phyloP scores from a whole-genome alignment of 805 yeast genomes.

The Priceomyces medius region DNA sequence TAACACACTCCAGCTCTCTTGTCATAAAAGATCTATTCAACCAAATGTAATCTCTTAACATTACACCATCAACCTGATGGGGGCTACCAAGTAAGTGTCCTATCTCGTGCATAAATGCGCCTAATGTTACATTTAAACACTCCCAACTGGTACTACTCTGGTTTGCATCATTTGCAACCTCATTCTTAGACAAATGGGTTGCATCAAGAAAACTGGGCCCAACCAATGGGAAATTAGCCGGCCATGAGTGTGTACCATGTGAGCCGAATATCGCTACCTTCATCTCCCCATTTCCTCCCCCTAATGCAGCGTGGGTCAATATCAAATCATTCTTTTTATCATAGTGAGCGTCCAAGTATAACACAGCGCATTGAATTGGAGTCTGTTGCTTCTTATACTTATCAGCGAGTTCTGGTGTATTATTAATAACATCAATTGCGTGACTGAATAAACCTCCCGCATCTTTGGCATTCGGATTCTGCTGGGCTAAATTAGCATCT shows the following conservation, averaged over 20 bases:
- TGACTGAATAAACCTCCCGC: conserved; percentile 76
- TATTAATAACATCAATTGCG: conserved; percentile 70
- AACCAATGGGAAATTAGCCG: conserved; percentile 72
- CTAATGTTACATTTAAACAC: conserved; percentile 77
- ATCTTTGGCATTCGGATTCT: conserved; percentile 67
- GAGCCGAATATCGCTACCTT: conserved; percentile 91
- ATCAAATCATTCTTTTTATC: conserved; percentile 59
- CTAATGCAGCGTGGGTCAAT: conserved; percentile 88
- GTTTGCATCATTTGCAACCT: conserved; percentile 88
- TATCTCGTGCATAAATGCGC: conserved; percentile 94
- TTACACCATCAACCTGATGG: conserved; percentile 85
- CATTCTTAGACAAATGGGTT: conserved; percentile 57
- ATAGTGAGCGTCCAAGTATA: conserved; percentile 84
- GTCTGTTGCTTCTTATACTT: conserved; percentile 49
- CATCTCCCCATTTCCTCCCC: conserved; percentile 74
- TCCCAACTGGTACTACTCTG: conserved; percentile 92
- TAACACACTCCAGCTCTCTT: conserved; percentile 55
- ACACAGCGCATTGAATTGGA: conserved; percentile 78
- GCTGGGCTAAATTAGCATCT: conserved; percentile 83
- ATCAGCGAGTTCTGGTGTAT: conserved; percentile 24
- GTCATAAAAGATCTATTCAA: conserved; percentile 82
- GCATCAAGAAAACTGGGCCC: conserved; percentile 68
- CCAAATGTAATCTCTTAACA: conserved; percentile 81
- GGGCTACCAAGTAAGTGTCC: conserved; percentile 93
- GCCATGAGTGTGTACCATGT: conserved; percentile 91